Conservation (phyloP, 768 basidiomycete species). For the Mycena floridula region DNA sequence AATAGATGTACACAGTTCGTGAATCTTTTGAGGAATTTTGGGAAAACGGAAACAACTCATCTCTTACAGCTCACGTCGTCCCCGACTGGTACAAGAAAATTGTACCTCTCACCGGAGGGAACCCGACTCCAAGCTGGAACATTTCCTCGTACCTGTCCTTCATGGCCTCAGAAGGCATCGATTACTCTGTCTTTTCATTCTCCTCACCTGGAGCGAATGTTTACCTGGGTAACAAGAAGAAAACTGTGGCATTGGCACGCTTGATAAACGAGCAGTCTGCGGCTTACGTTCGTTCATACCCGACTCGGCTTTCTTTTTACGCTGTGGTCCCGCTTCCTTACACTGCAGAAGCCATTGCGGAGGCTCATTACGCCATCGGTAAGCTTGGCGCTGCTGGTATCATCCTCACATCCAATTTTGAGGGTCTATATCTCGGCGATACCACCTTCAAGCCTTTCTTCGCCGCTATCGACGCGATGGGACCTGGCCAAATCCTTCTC, state of each 20-base stretch:
- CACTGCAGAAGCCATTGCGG: conserved; percentile 23
- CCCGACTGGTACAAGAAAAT: too few species aligned
- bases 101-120: too few species aligned
- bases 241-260: conserved; percentile 28
- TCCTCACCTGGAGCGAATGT: conserved; percentile 28
- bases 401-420: conserved; percentile 25
- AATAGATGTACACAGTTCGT: too few species aligned
- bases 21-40: too few species aligned
- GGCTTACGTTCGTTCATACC: conserved; percentile 23
- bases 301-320: conserved; percentile 24
- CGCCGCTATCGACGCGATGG: conserved; percentile 21
- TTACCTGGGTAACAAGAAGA: conserved; percentile 17
- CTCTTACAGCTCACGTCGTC: too few species aligned
- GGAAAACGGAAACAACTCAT: too few species aligned
- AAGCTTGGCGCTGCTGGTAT: conserved; percentile 28
- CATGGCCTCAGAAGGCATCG: conserved; percentile 26
- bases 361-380: conserved; percentile 25
- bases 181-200: conserved; percentile 23
- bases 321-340: conserved; percentile 30
- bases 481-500: conserved; percentile 22
- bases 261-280: conserved; percentile 30
- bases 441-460: conserved; percentile 23
- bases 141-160: conserved; percentile 20
- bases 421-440: conserved; percentile 28
- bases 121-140: conserved; percentile 25